These are phyloP conservation scores for Karstenula rhodostoma DNA, from an alignment of 2,329 filamentous ascomycete species.

Conservation along the genomic window DNA sequence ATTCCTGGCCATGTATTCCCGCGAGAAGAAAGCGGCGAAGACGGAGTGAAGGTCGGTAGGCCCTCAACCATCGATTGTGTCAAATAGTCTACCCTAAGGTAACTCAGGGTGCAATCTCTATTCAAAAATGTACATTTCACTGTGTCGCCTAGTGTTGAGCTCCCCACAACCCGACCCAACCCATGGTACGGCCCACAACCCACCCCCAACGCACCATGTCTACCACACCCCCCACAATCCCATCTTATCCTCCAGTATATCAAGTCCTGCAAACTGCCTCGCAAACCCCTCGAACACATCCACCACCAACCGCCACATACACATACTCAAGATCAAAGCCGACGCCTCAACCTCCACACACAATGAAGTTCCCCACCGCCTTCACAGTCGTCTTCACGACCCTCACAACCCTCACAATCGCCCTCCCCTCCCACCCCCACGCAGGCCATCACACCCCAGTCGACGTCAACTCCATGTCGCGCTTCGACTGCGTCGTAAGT, in stretches of 20 bases:
- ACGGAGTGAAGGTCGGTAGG: neutral
- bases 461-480: neutral
- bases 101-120: no score
- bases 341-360: neutral
- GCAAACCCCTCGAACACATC: neutral
- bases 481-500: neutral
- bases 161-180: neutral
- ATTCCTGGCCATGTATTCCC: conserved; percentile 71
- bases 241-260: neutral
- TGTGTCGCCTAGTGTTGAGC: neutral
- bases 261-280: no score
- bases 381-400: neutral
- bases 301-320: neutral
- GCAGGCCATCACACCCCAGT: neutral
- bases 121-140: no score
- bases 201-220: no score
- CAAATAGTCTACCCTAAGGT: no score
- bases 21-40: conserved; percentile 59
- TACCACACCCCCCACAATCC: neutral
- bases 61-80: no score
- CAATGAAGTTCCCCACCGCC: neutral
- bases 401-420: no score
- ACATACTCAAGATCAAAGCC: neutral
- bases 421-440: neutral
- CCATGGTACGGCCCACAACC: no score